Conservation (phyloP, 768 basidiomycete species). For the Tricholoma matsutake region DNA sequence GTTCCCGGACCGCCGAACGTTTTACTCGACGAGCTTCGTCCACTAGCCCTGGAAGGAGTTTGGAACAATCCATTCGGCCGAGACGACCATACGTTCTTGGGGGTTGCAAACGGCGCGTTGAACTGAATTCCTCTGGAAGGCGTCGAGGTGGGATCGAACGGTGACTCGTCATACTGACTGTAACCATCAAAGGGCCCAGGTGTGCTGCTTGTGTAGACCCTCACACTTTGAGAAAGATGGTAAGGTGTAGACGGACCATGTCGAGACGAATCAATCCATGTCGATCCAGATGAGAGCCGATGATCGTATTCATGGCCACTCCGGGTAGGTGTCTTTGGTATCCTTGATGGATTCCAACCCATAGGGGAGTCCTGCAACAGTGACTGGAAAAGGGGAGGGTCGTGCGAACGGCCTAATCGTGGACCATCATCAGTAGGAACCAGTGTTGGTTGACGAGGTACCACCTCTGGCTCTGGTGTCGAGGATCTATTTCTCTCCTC, state of each 20-base stretch:
- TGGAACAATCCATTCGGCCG: slow-evolving; percentile 46
- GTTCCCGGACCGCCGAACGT: slow-evolving; percentile 26
- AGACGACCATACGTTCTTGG: slow-evolving; percentile 52
- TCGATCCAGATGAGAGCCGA: slow-evolving; percentile 31
- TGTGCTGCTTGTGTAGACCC: slow-evolving; percentile 35
- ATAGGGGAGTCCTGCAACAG: slow-evolving; percentile 54
- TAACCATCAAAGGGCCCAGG: slow-evolving; percentile 35
- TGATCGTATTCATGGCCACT: slow-evolving; percentile 24
- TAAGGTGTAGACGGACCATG: slow-evolving; percentile 57
- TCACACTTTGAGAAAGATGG: slow-evolving; percentile 33
- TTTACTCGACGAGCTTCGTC: slow-evolving; percentile 26
- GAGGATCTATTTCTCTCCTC: slow-evolving; percentile 41
- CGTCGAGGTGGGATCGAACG: slow-evolving; percentile 78
- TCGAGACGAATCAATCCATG: slow-evolving; percentile 50
- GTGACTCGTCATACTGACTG: slow-evolving; percentile 43
- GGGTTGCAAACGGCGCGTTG: slow-evolving; percentile 54
- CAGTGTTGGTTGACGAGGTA: slow-evolving; percentile 57
- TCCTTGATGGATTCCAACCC: slow-evolving; percentile 41
- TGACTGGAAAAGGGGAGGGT: slow-evolving; percentile 61
- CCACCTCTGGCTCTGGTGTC: slow-evolving; percentile 28
- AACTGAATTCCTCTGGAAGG: slow-evolving; percentile 78
- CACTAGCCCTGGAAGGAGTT: slow-evolving; percentile 45
- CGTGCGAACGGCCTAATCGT: slow-evolving; percentile 38
- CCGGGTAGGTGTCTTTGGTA: slow-evolving; percentile 51
- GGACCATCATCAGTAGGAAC: slow-evolving; percentile 60